These are phyloP conservation scores for Alternaria dauci DNA, from an alignment of 2,329 filamentous ascomycete species.

Conservation along the genomic window DNA sequence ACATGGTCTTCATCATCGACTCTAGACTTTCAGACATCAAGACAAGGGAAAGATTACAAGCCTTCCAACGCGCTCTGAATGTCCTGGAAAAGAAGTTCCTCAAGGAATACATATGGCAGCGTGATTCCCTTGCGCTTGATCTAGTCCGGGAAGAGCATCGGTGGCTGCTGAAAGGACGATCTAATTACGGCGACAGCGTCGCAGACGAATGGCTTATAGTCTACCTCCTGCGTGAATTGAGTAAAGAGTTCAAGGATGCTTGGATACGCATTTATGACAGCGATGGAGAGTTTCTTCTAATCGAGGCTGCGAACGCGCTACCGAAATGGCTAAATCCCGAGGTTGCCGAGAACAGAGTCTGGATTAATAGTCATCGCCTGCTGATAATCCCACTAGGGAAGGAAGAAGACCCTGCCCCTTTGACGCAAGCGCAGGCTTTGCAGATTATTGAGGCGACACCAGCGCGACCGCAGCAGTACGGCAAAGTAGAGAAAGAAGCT, in stretches of 20 bases:
- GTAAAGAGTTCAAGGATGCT: conserved; percentile 72
- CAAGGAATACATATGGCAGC: conserved; percentile 95
- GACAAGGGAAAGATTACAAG: conserved; percentile 71
- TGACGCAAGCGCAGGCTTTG: conserved; percentile 73
- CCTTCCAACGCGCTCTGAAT: conserved; percentile 73
- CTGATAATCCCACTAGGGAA: conserved; percentile 71
- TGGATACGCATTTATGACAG: conserved; percentile 87
- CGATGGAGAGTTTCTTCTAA: conserved; percentile 93
- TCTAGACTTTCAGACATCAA: conserved; percentile 62
- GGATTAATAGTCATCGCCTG: conserved; percentile 82
- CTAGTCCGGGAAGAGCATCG: conserved; percentile 65
- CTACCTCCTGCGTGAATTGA: conserved; percentile 84
- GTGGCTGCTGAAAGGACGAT: conserved; percentile 74
- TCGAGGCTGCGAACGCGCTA: conserved; percentile 88
- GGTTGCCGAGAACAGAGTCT: conserved; percentile 84
- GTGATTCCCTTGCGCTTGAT: conserved; percentile 78
- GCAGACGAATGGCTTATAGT: conserved; percentile 98
- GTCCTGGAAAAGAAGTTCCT: conserved; percentile 71
- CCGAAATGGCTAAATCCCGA: conserved; percentile 93
- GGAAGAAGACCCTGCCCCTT: conserved; percentile 38
- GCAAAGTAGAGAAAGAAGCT: conserved; percentile 82
- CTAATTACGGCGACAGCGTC: conserved; percentile 91
- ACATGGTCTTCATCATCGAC: conserved; percentile 78
- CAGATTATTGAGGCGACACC: conserved; percentile 65
- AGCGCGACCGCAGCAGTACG: conserved; percentile 71